Conservation (phyloP, 805 yeast species). For the Cephaloascus albidus region DNA sequence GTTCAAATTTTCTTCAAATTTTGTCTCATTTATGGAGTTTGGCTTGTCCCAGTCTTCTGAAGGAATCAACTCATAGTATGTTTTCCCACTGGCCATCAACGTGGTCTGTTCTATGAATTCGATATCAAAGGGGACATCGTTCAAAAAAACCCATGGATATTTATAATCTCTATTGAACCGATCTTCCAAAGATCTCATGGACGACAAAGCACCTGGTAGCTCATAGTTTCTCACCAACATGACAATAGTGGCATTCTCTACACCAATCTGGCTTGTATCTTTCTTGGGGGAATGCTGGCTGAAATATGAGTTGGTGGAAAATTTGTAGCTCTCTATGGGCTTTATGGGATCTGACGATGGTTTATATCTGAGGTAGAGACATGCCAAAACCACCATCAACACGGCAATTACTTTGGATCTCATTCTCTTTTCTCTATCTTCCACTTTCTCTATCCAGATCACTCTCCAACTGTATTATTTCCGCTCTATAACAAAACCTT, state of each 20-base stretch:
- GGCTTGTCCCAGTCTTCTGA: constrained; percentile 31
- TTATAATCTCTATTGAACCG: constrained; percentile 26
- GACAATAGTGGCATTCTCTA: constrained; percentile 76
- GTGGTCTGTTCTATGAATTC: constrained; percentile 31
- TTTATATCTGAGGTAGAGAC: too few species aligned
- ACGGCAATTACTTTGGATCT: too few species aligned
- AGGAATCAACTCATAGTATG: constrained; percentile 31
- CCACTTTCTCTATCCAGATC: too few species aligned
- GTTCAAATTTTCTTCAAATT: constrained; percentile 14
- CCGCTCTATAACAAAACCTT: too few species aligned
- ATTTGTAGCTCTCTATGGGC: too few species aligned
- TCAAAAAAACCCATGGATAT: constrained; percentile 36
- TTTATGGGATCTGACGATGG: too few species aligned
- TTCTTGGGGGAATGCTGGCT: constrained; percentile 6
- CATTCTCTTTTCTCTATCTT: too few species aligned
- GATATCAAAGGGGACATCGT: constrained; percentile 30
- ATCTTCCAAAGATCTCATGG: constrained; percentile 34
- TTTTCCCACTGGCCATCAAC: constrained; percentile 33
- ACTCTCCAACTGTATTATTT: too few species aligned
- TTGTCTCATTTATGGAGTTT: constrained; percentile 17
- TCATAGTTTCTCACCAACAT: constrained; percentile 86
- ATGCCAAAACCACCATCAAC: too few species aligned
- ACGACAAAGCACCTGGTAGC: constrained; percentile 53
- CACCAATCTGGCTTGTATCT: constrained; percentile 31
- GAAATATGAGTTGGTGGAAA: constrained; percentile 3